Evolutionary conservation across 1,284 basidiomycete species (phyloP).

Genomic region (Ustilago curta): DNA sequence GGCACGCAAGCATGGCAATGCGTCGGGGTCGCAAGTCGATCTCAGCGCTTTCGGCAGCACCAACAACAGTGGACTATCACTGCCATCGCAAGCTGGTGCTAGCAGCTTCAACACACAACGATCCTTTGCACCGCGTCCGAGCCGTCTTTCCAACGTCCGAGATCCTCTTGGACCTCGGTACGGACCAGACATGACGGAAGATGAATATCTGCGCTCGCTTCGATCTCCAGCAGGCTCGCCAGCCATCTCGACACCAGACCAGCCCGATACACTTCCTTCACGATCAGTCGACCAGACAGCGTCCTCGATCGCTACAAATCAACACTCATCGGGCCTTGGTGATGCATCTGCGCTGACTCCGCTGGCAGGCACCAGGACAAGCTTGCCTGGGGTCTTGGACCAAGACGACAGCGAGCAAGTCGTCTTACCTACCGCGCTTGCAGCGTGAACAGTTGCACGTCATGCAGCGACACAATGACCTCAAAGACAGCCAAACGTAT

Average conservation of each 20-base stretch:
- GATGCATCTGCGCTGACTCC: conserved; percentile 17
- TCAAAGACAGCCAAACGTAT: neutral
- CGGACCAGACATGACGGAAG: conserved; percentile 37
- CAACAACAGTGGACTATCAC: neutral
- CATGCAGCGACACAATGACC: neutral
- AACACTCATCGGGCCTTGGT: conserved; percentile 11
- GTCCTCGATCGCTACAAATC: neutral
- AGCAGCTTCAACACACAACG: conserved; percentile 5
- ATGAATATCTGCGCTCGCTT: conserved; percentile 46
- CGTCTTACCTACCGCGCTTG: conserved; percentile 11
- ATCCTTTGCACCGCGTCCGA: conserved; percentile 12
- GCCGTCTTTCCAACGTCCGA: conserved; percentile 18
- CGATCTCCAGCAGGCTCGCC: conserved; percentile 45
- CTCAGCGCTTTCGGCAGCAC: neutral
- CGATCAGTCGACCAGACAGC: conserved; percentile 10
- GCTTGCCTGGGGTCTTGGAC: conserved; percentile 6
- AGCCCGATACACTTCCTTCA: conserved; percentile 14
- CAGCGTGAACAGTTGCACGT: conserved; percentile 21
- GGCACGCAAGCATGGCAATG: conserved; percentile 53
- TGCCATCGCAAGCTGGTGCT: neutral
- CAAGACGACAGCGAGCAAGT: conserved; percentile 11
- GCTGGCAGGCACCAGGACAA: conserved; percentile 11
- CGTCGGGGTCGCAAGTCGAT: conserved; percentile 7
- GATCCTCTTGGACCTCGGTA: conserved; percentile 22
- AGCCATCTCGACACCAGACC: conserved; percentile 37